These are phyloP conservation scores for Daedalea quercina DNA, from an alignment of 768 basidiomycete genomes.

Conservation along the genomic window DNA sequence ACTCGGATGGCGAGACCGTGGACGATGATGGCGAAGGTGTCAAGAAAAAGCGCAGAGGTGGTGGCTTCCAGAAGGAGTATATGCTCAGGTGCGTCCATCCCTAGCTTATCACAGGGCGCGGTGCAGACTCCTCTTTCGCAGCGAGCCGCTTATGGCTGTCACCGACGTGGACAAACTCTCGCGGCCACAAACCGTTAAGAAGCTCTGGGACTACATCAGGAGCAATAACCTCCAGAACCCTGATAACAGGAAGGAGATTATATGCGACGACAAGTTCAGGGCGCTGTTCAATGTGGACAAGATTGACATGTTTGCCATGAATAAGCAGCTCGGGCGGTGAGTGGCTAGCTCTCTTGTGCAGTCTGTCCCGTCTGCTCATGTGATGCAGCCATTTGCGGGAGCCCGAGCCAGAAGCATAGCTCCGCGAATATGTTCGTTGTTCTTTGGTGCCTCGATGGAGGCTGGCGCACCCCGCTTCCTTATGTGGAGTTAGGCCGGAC, in stretches of 20 bases:
- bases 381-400: conserved; percentile 15
- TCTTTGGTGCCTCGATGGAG: too few species aligned
- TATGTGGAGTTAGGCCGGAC: too few species aligned
- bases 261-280: conserved; percentile 69
- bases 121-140: conserved; percentile 23
- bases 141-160: conserved; percentile 67
- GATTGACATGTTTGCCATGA: conserved; percentile 94
- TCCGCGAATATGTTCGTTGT: too few species aligned
- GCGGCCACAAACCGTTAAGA: conserved; percentile 87
- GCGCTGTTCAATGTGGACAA: conserved; percentile 76
- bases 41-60: conserved; percentile 41
- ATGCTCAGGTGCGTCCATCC: conserved; percentile 48
- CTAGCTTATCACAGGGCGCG: background rate
- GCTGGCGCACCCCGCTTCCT: too few species aligned
- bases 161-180: conserved; percentile 65
- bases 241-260: conserved; percentile 71
- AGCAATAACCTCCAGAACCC: conserved; percentile 79
- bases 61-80: conserved; percentile 78
- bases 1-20: conserved; percentile 29
- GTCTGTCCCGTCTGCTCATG: background rate
- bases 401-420: conserved; percentile 1
- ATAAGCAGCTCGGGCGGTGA: conserved; percentile 79
- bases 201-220: conserved; percentile 87
- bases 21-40: conserved; percentile 28
- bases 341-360: conserved; percentile 15